phyloP scores from a whole-genome alignment of 73 alveolate genomes.

The Stentor roeselii region DNA sequence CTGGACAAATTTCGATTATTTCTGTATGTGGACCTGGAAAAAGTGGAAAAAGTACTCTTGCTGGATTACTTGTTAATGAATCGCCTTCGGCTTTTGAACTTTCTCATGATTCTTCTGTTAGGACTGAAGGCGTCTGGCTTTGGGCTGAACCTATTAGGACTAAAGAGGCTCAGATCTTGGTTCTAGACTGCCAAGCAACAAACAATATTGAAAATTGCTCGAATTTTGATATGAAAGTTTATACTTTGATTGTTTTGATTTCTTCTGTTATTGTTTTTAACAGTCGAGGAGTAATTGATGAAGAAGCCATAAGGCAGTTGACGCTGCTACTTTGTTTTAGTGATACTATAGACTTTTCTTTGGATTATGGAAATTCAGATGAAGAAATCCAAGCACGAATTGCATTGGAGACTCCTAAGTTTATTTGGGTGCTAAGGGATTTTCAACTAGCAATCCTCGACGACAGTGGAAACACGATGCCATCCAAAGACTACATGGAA shows the following conservation, averaged over 20 bases:
- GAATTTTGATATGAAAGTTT: constrained; percentile 92
- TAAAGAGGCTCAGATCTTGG: constrained; percentile 66
- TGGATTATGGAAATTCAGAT: background rate
- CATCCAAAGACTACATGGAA: constrained; percentile 63
- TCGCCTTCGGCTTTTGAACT: constrained; percentile 52
- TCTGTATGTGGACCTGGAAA: constrained; percentile 89
- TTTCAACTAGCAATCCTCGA: constrained; percentile 69
- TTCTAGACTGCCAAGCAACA: constrained; percentile 94
- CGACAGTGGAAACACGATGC: constrained; percentile 49
- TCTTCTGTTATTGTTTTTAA: constrained; percentile 87
- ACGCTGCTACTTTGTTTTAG: constrained; percentile 90
- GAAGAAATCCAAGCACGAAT: constrained; percentile 21
- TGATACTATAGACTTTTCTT: constrained; percentile 7
- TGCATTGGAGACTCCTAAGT: constrained; percentile 36
- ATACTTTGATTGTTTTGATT: constrained; percentile 85
- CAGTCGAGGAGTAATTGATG: constrained; percentile 93
- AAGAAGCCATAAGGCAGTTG: constrained; percentile 78
- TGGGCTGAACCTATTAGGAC: constrained; percentile 88
- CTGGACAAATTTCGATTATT: constrained; percentile 31
- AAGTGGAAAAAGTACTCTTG: constrained; percentile 91
- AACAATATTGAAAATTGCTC: constrained; percentile 83
- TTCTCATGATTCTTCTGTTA: constrained; percentile 75
- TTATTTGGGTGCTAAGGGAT: constrained; percentile 85
- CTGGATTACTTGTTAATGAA: constrained; percentile 59
- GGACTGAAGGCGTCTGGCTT: constrained; percentile 97